Conservation (phyloP, 495 filamentous ascomycete species). For the Annulohypoxylon moriforme region DNA sequence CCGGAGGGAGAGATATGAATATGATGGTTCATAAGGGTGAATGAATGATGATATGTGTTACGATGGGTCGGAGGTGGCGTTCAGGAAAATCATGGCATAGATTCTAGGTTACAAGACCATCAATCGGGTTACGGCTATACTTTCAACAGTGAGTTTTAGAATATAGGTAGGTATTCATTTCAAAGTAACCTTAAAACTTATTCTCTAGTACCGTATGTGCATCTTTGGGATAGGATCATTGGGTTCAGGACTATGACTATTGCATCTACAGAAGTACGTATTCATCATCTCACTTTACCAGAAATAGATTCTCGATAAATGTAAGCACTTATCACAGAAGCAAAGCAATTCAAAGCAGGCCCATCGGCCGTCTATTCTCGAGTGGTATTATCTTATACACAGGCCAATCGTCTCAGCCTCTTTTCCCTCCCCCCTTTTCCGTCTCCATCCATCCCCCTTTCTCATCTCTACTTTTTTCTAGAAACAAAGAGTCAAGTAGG, state of each 20-base stretch:
- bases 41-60: not conserved
- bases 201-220: not conserved
- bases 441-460: constrained; percentile 3
- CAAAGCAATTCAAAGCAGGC: constrained; percentile 6
- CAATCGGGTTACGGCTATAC: not conserved
- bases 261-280: not conserved
- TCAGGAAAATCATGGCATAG: constrained; percentile 1
- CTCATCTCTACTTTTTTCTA: constrained; percentile 26
- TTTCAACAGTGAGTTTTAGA: constrained; percentile 23
- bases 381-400: constrained; percentile 28
- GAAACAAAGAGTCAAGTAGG: constrained; percentile 16
- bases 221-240: not conserved
- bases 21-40: not conserved
- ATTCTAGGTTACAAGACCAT: constrained; percentile 17
- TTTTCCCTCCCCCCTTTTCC: constrained; percentile 4
- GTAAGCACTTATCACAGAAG: not conserved
- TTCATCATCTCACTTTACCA: not conserved
- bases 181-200: not conserved
- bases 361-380: constrained; percentile 18
- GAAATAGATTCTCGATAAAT: not conserved
- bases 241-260: no score
- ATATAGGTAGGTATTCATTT: not conserved
- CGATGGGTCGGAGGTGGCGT: not conserved
- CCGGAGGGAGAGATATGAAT: constrained; percentile 45
- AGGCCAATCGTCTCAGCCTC: constrained; percentile 9